Base-by-base conservation (phyloP, 1,139 yeast genomes). In the Protomyces gravidus region DNA sequence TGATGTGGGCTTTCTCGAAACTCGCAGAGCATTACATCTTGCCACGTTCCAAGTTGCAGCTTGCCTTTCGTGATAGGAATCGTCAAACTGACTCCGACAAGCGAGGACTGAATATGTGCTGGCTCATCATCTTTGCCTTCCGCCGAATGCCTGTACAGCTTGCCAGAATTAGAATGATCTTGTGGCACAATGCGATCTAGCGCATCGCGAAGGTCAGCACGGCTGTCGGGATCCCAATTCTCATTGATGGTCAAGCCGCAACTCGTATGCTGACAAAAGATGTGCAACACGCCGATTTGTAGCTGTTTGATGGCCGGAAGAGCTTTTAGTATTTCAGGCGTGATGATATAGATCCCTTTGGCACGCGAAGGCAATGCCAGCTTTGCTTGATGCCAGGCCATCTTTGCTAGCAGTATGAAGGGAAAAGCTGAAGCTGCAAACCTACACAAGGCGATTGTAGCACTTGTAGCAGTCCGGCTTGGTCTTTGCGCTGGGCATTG, bases 121-220 rank as follows among this genome's bases (percentile, higher is more conserved):
- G 92, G 88, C 88, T 85, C 84, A 69, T 86, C 94, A 69, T 86
- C 92, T 15, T 19, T 42, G 1, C 87, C 95, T 71, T 86, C 95
- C 62, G 84, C 90, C 46, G 77, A 79, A 68, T 86, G 92, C 46
- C 80, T 72, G 66, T 82, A 83, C 28, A 53, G 51, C 36, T 28
- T 46, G 32, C 51, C 51, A 4, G 51, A 50, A 51, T 84, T 84
- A 5, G 53, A 52, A 51, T 58, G 45, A 28, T 53, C 59, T 68
- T 86, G 92, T 0, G 95, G 95, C 1, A 81, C 88, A 62, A 85
- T 74, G 59, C 81, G 74, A 66, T 82, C 85, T 66, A 86, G 72
- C 0, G 86, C 80, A 32, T 78, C 76, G 15, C 78, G 76, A 86
- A 86, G 78, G 68, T 86, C 95, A 2, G 70, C 72, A 61, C 90